Percentiles rank a stretch among this genome's conserved stretches.
These are phyloP conservation scores for Setaria viridis DNA, from an alignment of 202 grass and related monocot genomes.

Conservation along the genomic window DNA sequence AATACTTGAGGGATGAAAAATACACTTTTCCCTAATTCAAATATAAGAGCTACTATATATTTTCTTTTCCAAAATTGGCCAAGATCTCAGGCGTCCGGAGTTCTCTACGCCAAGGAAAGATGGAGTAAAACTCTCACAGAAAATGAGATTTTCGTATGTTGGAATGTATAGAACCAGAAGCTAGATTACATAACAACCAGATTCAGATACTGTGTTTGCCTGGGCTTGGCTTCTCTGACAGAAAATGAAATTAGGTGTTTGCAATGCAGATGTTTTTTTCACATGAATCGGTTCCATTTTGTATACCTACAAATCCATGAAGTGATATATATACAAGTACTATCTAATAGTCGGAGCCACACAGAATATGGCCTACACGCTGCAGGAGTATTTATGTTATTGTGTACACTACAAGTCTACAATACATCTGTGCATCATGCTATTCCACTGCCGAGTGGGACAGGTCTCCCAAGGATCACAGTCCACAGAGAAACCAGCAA, in stretches of 20 bases:
- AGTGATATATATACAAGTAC: background rate
- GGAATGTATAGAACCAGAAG: no score
- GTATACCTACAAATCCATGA: background rate
- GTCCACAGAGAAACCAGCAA: background rate
- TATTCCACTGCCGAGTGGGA: background rate
- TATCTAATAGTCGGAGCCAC: background rate
- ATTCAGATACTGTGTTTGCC: background rate
- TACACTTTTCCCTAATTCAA: no score
- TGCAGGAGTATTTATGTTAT: background rate
- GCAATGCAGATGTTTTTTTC: background rate
- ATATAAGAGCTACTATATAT: no score
- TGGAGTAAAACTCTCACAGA: background rate
- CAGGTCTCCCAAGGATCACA: background rate
- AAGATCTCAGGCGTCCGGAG: background rate
- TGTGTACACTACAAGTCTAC: background rate
- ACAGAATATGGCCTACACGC: background rate
- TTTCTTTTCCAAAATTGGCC: background rate
- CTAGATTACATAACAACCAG: background rate
- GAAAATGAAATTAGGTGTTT: no score
- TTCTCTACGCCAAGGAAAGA: background rate
- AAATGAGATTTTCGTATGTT: background rate
- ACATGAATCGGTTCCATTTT: background rate
- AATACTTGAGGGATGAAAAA: no score
- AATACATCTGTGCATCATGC: conserved; percentile 1
- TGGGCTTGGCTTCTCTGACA: background rate